phyloP scores from a whole-genome alignment of 495 filamentous ascomycete genomes.

The Melanomma pulvis-pyrius region DNA sequence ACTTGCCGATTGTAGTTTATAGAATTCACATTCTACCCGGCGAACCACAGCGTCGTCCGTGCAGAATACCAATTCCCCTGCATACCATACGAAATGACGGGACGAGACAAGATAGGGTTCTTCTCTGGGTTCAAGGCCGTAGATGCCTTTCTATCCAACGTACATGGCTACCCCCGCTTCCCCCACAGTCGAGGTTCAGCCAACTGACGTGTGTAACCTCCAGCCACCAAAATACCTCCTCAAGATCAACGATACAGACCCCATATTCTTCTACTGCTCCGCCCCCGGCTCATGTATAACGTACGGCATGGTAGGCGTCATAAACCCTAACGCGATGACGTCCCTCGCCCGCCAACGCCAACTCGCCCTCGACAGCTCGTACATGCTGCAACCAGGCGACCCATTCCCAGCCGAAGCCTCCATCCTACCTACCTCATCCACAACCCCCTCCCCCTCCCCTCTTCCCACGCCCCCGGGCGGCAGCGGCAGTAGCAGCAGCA shows the following conservation, averaged over 20 bases:
- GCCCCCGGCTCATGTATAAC: constrained; percentile 50
- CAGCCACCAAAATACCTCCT: constrained; percentile 54
- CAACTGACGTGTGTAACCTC: constrained; percentile 38
- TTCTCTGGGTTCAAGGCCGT: constrained; percentile 26
- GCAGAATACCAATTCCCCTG: constrained; percentile 51
- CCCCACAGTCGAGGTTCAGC: background rate
- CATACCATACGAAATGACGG: constrained; percentile 59
- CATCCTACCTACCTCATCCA: constrained; percentile 9
- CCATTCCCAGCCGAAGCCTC: constrained; percentile 38
- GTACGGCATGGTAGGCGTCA: constrained; percentile 51
- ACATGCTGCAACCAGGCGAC: constrained; percentile 50
- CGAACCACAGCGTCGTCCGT: constrained; percentile 54
- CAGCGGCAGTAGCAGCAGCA: constrained; percentile 9
- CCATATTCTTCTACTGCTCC: constrained; percentile 65
- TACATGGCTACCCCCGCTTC: constrained; percentile 1
- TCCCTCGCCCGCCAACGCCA: constrained; percentile 39
- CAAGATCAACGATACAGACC: constrained; percentile 58
- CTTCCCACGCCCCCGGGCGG: background rate
- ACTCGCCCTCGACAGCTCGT: constrained; percentile 41
- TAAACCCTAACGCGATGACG: constrained; percentile 43
- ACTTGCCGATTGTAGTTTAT: constrained; percentile 27
- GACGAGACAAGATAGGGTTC: constrained; percentile 42
- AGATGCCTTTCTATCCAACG: constrained; percentile 12
- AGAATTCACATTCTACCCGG: constrained; percentile 62
- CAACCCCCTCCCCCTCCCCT: constrained; percentile 15